These are phyloP conservation scores for Ophiostoma perfectum DNA, from an alignment of 2,329 filamentous ascomycete species.

Conservation along the genomic window DNA sequence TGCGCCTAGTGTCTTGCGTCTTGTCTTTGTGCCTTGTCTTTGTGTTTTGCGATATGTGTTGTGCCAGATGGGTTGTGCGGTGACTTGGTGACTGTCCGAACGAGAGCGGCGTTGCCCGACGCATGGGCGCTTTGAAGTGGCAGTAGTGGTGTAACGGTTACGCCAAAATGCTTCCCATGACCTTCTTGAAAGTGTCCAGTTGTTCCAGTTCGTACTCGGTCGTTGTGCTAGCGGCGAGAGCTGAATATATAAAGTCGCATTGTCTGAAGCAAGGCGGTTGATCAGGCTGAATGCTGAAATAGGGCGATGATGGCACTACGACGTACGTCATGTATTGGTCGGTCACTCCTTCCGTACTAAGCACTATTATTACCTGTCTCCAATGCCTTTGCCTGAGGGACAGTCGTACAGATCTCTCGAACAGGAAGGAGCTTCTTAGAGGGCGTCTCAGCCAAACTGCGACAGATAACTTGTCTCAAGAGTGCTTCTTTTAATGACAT, in stretches of 20 bases:
- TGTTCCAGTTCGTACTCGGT: conserved; percentile 1
- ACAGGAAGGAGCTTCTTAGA: no score
- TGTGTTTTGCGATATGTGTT: no score
- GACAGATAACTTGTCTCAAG: no score
- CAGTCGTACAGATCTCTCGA: no score
- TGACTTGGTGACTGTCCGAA: not conserved
- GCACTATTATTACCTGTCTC: not conserved
- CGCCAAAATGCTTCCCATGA: not conserved
- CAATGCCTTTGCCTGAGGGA: no score
- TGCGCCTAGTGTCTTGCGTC: no score
- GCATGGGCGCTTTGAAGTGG: not conserved
- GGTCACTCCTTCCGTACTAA: conserved; percentile 1
- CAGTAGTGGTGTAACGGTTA: not conserved
- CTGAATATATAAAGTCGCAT: not conserved
- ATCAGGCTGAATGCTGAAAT: not conserved
- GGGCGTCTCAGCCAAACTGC: no score
- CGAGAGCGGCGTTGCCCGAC: not conserved
- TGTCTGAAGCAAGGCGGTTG: no score
- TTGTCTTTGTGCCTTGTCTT: no score
- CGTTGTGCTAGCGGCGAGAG: not conserved
- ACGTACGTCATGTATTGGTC: not conserved
- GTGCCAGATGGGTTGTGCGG: no score
- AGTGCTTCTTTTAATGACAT: not conserved
- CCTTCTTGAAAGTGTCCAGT: not conserved
- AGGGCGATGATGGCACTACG: not conserved